Percentiles rank a stretch among this genome's conserved stretches.
These are phyloP conservation scores for Aquilaria sinensis DNA, from an alignment of 345 rosid species.

Conservation along the genomic window DNA sequence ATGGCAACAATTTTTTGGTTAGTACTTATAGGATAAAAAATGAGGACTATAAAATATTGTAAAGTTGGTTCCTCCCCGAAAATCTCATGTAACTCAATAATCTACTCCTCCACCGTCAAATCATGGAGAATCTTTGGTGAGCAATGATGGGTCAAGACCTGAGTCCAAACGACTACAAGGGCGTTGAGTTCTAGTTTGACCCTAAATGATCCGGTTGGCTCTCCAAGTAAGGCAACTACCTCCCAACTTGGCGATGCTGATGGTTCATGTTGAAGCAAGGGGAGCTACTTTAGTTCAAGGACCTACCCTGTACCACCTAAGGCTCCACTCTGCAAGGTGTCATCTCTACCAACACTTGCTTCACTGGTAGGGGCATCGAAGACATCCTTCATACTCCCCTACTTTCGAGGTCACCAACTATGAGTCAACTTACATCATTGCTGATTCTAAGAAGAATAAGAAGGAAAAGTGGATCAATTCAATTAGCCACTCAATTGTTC, in stretches of 20 bases:
- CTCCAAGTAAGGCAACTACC: conserved; percentile 73
- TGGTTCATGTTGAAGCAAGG: conserved; percentile 84
- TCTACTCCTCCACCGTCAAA: not conserved
- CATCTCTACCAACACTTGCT: conserved; percentile 53
- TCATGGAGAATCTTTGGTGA: conserved; percentile 68
- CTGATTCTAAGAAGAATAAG: conserved; percentile 73
- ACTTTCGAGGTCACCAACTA: conserved; percentile 73
- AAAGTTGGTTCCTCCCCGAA: too few relatives aligned
- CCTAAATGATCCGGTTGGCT: conserved; percentile 82
- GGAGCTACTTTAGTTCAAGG: conserved; percentile 82
- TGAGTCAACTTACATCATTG: conserved; percentile 53
- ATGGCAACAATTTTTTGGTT: too few relatives aligned
- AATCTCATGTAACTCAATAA: too few relatives aligned
- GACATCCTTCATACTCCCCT: conserved; percentile 61
- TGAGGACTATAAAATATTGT: too few relatives aligned
- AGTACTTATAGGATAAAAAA: too few relatives aligned
- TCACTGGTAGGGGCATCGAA: conserved; percentile 83
- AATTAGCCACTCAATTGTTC: conserved; percentile 76
- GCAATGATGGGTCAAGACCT: conserved; percentile 63
- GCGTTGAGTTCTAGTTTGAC: conserved; percentile 60
- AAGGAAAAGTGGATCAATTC: conserved; percentile 84
- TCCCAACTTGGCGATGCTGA: conserved; percentile 83
- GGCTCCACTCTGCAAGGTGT: conserved; percentile 68
- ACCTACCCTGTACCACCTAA: conserved; percentile 31
- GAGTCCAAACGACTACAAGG: conserved; percentile 53